Base-by-base conservation (phyloP, 1,139 yeast species). In the Nadsonia commutata region DNA sequence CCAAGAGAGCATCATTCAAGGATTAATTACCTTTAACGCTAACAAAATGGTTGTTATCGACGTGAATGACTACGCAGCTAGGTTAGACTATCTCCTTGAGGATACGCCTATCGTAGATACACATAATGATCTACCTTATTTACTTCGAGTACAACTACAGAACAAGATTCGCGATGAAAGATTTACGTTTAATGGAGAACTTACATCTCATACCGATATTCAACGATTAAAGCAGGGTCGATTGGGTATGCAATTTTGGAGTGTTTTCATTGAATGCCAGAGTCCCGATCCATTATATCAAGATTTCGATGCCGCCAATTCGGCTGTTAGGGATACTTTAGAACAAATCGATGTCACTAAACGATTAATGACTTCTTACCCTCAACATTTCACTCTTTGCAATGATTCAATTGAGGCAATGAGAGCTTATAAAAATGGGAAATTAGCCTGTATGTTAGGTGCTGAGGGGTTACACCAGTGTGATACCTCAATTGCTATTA, bases 381-480 rank as follows among this genome's bases (percentile, higher is more conserved):
- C 71, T 0, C 51, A 58, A 1, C 58, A 62, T 31, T 53, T 72
- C 47, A 55, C 59, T 23, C 63, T 68, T 54, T 74, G 71, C 16
- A 47, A 51, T 20, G 62, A 56, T 13, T 58, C 68, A 1, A 59
- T 59, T 18, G 68, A 68, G 22, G 74, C 74, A 0, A 41, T 64
- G 42, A 47, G 53, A 6, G 59, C 54, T 39, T 71, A 62, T 48
- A 51, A 51, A 3, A 47, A 56, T 2, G 51, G 57, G 18, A 62
- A 65, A 44, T 65, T 72, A 39, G 68, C 75, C 1, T 60, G 71
- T 31, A 65, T 75, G 16, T 47, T 72, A 46, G 78, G 76, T 5
- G 70, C 71, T 7, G 77, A 72, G 55, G 77, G 77, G 4, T 55
- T 71, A 21, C 77, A 72, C 52, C 76, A 71, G 51, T 64, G 67